Base-by-base conservation (phyloP, 331 rosid genomes). In the Stylosanthes scabra region DNA sequence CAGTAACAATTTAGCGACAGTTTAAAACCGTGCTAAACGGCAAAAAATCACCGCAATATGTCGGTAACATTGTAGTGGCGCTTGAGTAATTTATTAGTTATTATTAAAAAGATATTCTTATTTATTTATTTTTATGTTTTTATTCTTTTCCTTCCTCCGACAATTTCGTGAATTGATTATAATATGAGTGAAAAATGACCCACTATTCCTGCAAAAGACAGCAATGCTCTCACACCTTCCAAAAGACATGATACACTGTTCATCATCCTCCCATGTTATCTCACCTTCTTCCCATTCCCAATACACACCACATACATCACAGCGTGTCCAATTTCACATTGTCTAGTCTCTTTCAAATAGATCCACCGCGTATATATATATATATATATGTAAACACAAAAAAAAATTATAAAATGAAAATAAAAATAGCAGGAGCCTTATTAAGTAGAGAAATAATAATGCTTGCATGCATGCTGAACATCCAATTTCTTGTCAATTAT, bases 171-270 rank as follows among this genome's bases (percentile, higher is more conserved):
- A 59, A 29, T 63, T 15, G 57, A 76, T 68, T 49, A 66, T 77
- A 12, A 15, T 49, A 77, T 71, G 42, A 70, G 66, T 16, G 58
- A 40, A 63, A 56, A 56, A 62, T 75, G 72, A 25, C 90, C 85
- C 84, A 83, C 87, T 76, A 74, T 71, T 74, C 20, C 31, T 50
- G 78, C 75, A 51, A 83, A 67, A 78, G 81, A 81, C 74, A 77
- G 78, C 74, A 86, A 74, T 77, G 63, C 72, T 51, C 72, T 51
- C 64, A 49, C 57, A 44, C 52, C 74, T 66, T 70, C 15, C 84
- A 80, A 72, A 72, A 75, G 86, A 80, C 87, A 63, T 51, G 71
- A 52, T 67, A 77, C 34, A 77, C 82, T 71, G 66, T 77, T 70
- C 68, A 69, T 71, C 15, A 80, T 58, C 71, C 81, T 20, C 54